Evolutionary conservation across 164 flowering plant species (phyloP), one percentile per base, ranked within the genome.

Genomic region (Liquidambar formosana): DNA sequence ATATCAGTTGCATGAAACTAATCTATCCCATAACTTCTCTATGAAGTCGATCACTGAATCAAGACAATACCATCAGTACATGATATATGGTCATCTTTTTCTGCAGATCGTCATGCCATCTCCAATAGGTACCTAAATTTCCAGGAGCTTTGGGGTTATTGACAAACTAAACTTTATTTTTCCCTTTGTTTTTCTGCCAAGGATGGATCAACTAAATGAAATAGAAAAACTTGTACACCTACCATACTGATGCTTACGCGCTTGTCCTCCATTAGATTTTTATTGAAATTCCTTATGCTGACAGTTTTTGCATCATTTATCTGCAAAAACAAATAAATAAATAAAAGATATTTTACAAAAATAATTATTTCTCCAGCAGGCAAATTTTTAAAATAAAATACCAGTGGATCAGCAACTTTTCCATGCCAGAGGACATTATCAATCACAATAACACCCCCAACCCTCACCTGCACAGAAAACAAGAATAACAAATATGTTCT

Each of bases 401-500:
- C 98, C 86, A 81, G 65, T 23, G 93, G 91, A 76, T 94, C 89
- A 54, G 92, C 88, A 71, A 94, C 99, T 82, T 82, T 88, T 73
- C 99, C 99, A 78, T 89, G 93, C 97, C 97, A 94, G 16, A 94
- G 92, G 53, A 94, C 97, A 84, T 94, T 92, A 71, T 94, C 99
- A 56, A 94, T 72, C 69, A 91, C 91, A 73, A 92, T 94, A 64
- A 92, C 54, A 63, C 99, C 99, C 33, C 97, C 95, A 59, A 82
- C 84, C 77, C 89, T 89, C 68, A 94, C 92, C 98, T 91, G 81
- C 64, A 80, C 21, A 72, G 16, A 19, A 67, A 61, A 65, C 18
- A 0, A 49, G 53, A 33, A 23, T 46, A n/a, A n/a, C 41, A 13
- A 54, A 28, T 54, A 28, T 33, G 25, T n/a, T n/a, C n/a, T n/a